Evolutionary conservation across 2,329 filamentous ascomycete genomes (phyloP), one percentile per base, ranked within the genome.

Genomic region (Byssothecium circinans): DNA sequence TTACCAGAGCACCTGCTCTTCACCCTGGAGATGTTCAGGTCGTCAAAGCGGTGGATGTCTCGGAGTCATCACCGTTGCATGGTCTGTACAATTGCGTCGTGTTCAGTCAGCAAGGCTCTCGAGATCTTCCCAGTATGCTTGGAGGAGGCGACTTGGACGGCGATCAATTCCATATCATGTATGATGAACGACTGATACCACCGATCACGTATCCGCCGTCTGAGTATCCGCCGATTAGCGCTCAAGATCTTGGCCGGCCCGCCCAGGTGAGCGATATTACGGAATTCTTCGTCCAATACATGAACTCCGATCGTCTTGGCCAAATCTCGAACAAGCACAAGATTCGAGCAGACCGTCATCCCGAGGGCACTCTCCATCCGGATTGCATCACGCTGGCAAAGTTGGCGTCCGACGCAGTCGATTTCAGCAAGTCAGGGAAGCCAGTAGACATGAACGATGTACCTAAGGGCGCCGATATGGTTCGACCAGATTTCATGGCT

Each of bases 101-200:
- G 1, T 95, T 95, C 63, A 91, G 86, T 49, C 82, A 84, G 47
- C 76, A 81, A 34, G 90, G 91, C 0, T 20, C 58, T 0, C 81
- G 90, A 14, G 90, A 95, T 61, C 73, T 95, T 0, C 89, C 89
- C 0, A 92, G 88, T 51, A 81, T 86, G 67, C 75, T 95, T 0
- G 87, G 86, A 43, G 90, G 90, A 1, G 90, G 90, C 0, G 90
- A 95, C 65, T 78, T 95, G 0, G 89, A 94, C 54, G 90, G 90
- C 0, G 91, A 96, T 64, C 72, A 89, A 0, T 95, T 88, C 68
- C 87, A 90, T 54, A 72, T 95, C 41, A 88, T 95, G 39, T 94
- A 82, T 78, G 89, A 95, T 56, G 57, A 69, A 0, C 62, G 67
- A 0, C 75, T 84, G 0, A 66, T 79, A 1, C 76, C 80, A 0